phyloP scores from a whole-genome alignment of 768 basidiomycete genomes.

The Russula vinacea region DNA sequence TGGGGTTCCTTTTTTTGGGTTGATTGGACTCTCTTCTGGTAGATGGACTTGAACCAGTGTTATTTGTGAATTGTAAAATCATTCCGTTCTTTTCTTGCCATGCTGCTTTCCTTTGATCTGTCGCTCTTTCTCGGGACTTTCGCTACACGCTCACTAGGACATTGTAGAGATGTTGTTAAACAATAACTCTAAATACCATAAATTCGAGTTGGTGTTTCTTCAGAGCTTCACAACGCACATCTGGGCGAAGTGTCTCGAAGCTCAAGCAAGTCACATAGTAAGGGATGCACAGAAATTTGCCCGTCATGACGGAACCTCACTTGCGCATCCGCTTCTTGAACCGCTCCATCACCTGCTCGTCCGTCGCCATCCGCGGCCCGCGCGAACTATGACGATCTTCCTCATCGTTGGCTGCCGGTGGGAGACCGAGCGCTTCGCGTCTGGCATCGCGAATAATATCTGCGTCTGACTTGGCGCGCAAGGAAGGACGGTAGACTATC shows the following conservation, averaged over 20 bases:
- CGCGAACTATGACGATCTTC: constrained; percentile 36
- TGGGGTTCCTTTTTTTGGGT: background rate
- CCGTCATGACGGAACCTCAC: constrained; percentile 35
- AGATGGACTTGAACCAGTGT: background rate
- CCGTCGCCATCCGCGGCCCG: constrained; percentile 79
- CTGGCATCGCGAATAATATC: constrained; percentile 87
- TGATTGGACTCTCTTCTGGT: background rate
- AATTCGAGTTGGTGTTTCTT: background rate
- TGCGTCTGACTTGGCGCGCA: constrained; percentile 80
- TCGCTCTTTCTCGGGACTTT: constrained; percentile 5
- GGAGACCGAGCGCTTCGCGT: constrained; percentile 78
- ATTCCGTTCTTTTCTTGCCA: background rate
- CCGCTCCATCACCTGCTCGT: constrained; percentile 91
- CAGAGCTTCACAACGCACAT: background rate
- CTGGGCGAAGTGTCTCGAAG: background rate
- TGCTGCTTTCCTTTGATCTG: background rate
- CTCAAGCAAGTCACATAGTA: background rate
- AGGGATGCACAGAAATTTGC: background rate
- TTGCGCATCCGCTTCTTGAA: constrained; percentile 96
- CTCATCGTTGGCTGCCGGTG: constrained; percentile 51
- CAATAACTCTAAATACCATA: background rate
- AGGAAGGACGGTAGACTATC: constrained; percentile 79
- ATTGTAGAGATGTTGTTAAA: background rate
- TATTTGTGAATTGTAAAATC: background rate
- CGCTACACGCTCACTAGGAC: background rate